These are phyloP conservation scores for Heritiera littoralis DNA, from an alignment of 345 rosid genomes.

Conservation along the genomic window DNA sequence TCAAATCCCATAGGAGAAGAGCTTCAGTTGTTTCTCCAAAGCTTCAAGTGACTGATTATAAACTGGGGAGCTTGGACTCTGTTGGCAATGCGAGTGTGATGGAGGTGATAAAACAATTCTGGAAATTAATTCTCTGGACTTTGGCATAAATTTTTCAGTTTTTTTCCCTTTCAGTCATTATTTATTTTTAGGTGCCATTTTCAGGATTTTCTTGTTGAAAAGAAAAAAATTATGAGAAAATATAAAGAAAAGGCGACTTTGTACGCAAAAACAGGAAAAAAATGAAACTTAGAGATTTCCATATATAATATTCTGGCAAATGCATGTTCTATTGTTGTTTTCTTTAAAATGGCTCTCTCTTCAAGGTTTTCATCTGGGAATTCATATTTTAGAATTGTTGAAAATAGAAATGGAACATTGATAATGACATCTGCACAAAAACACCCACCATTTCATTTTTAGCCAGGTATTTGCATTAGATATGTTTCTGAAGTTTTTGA, in stretches of 20 bases:
- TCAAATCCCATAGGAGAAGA: constrained; percentile 40
- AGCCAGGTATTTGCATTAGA: background rate
- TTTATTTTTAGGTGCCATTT: constrained; percentile 18
- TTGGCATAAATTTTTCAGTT: background rate
- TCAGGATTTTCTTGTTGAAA: background rate
- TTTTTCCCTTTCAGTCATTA: background rate
- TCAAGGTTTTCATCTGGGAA: background rate
- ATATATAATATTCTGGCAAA: background rate
- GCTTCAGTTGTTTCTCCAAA: constrained; percentile 39
- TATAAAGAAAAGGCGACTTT: background rate
- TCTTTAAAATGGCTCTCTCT: constrained; percentile 2
- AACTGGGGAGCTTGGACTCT: constrained; percentile 38
- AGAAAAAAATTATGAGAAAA: background rate
- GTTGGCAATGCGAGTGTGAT: constrained; percentile 35
- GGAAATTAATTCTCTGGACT: background rate
- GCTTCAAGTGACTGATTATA: constrained; percentile 41
- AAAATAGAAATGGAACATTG: constrained; percentile 1
- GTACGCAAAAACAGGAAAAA: background rate
- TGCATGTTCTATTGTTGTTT: background rate
- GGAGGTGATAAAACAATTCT: constrained; percentile 41
- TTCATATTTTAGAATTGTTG: background rate
- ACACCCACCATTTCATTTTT: background rate
- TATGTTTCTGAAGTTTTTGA: background rate
- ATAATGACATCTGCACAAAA: constrained; percentile 5
- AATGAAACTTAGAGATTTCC: background rate